Evolutionary conservation across 2,329 filamentous ascomycete species (phyloP), one percentile per base, ranked within the genome.

Genomic region (Fusarium multiceps): DNA sequence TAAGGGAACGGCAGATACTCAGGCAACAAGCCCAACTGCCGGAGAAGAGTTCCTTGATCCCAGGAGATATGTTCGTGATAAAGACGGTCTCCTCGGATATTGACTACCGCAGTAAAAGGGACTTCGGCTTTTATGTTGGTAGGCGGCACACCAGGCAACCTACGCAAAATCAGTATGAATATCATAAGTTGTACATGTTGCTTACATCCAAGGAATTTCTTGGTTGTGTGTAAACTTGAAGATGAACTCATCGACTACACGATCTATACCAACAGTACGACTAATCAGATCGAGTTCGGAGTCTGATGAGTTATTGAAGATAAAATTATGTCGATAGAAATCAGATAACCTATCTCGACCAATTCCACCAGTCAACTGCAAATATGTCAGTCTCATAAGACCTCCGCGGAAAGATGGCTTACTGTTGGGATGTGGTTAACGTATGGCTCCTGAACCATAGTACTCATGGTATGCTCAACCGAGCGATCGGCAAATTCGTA

Each of bases 371-470:
- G 89, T 90, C 71, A 89, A 76, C 81, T 85, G 18, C 3, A 25
- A 7, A 4, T 16, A 7, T 7, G 21, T 50, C 8, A 56, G 25
- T 4, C 7, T 1, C 1, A 10, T 7, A 0, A 4, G 4, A 4
- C 1, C 6, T 2, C 1, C 0, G 4, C 12, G 16, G 10, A 14
- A 2, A 3, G 18, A 68, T 82, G 4, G 5, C 53, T 81, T 74
- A 89, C 84, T 0, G 91, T 93, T 0, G 92, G 89, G 7, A 93
- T 83, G 75, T 94, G 90, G 75, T 94, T 94, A 3, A 94, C 92
- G 72, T 94, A 93, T 4, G 92, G 92, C 76, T 93, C 88, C 51
- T 89, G 84, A 3, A 93, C 91, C 92, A 94, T 94, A 0, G 92
- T 94, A 23, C 84, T 84, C 92, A 94, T 94, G 0, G 92, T 94